Evolutionary conservation across 2,329 filamentous ascomycete species (phyloP), one percentile per base, ranked within the genome.

Genomic region (Atkinsonella texensis): DNA sequence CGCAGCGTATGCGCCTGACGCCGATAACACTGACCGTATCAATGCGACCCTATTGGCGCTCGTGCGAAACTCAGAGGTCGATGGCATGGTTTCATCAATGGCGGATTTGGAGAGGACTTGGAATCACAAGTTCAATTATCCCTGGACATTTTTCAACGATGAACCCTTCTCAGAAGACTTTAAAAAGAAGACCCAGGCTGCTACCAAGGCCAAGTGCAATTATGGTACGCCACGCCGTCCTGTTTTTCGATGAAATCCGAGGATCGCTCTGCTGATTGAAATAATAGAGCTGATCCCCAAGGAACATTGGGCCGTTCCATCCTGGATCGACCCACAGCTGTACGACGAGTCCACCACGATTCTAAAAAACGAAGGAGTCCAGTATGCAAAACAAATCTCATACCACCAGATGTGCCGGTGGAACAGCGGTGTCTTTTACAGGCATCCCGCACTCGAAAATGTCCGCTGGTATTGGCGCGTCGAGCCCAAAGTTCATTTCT

Each of bases 331-430:
- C 68, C 72, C 81, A 61, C 86, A 95, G 56, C 74, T 97, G 32
- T 95, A 88, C 71, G 69, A 82, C 40, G 89, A 95, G 67, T 95
- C 89, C 28, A 83, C 88, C 54, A 80, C 87, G 63, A 80, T 94
- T 9, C 79, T 98, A 52, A 76, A 87, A 62, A 86, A 93, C 64
- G 80, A 91, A 62, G 79, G 85, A 10, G 89, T 98, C 43, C 91
- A 97, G 66, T 98, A 98, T 67, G 88, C 87, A 62, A 78, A 83
- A 60, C 87, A 87, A 75, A 71, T 87, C 50, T 95, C 89, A 47
- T 98, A 98, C 71, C 91, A 97, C 70, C 87, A 97, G 66, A 98
- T 98, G 93, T 98, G 93, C 66, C 84, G 93, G 52, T 98, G 93
- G 93, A 98, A 98, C 73, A 94, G 87, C 63, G 93, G 93, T 63